Evolutionary conservation across 805 yeast species (phyloP).

Genomic region (Saccharomycopsis sp.): DNA sequence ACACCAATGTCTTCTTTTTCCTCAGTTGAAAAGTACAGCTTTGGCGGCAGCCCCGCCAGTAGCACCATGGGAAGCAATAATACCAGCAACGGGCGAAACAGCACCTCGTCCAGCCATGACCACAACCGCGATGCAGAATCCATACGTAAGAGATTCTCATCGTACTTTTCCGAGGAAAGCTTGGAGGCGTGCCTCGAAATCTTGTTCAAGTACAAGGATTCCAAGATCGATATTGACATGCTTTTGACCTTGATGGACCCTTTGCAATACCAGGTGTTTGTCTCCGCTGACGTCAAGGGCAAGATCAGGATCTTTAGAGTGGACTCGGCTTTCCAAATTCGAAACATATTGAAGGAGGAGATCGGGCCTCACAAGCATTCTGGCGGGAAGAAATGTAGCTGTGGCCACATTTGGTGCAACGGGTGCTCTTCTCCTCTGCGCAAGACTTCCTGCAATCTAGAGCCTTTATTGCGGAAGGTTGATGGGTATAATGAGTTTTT

Average conservation of each 20-base stretch:
- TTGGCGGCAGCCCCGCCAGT: too few species aligned
- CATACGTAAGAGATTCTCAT: too few species aligned
- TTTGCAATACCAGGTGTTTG: slow-evolving; percentile 38
- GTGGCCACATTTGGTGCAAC: background rate
- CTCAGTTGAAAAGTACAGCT: too few species aligned
- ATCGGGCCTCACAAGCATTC: slow-evolving; percentile 6
- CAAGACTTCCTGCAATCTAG: too few species aligned
- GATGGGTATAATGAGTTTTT: slow-evolving; percentile 4
- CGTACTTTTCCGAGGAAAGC: too few species aligned
- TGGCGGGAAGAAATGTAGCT: too few species aligned
- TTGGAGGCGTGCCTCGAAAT: background rate
- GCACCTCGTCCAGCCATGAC: too few species aligned
- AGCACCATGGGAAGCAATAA: too few species aligned
- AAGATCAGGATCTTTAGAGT: slow-evolving; percentile 69
- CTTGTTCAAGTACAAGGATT: background rate
- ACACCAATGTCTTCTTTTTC: too few species aligned
- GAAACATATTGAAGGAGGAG: slow-evolving; percentile 30
- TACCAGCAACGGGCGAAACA: too few species aligned
- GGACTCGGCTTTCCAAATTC: slow-evolving; percentile 50
- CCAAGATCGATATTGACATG: slow-evolving; percentile 1
- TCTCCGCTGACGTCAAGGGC: slow-evolving; percentile 72
- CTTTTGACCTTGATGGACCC: slow-evolving; percentile 14
- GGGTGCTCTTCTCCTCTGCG: background rate
- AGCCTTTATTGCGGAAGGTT: slow-evolving; percentile 8
- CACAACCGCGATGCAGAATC: too few species aligned